Base-by-base conservation (phyloP, 176 grass and related monocot species). In the Dactylis glomerata region DNA sequence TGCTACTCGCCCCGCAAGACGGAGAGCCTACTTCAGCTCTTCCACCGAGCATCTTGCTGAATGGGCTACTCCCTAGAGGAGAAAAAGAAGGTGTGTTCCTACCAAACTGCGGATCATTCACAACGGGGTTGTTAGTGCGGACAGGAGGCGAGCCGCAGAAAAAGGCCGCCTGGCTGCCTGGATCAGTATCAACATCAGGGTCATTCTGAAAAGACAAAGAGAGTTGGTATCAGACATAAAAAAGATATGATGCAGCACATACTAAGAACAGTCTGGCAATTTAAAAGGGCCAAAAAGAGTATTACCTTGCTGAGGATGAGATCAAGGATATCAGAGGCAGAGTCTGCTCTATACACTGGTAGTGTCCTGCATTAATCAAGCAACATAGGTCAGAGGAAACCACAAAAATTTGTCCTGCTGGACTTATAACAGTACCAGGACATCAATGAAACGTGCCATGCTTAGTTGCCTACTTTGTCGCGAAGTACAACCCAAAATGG, bases 141-240 rank as follows among this genome's bases (percentile, higher is more conserved):
- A 91, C 89, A 64, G 95, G 95, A 61, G 95, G 95, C 34, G 95
- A 93, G 65, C 95, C 95, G 15, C 89, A 87, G 86, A 97, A 95
- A 90, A 90, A 93, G 72, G 70, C 84, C 22, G 26, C 84, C 87
- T 90, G 85, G 77, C 73, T 74, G 88, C 78, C 83, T 0, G 65
- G 54, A 80, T 94, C 92, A 37, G 80, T 69, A 88, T 93, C 91
- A 76, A 44, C 68, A 30, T 97, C 92, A 31, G 76, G 46, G 90
- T 94, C 88, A 85, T 84, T 86, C 92, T 98, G 82, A 70, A 80
- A 50, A 23, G 72, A 6, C 36, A 3, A 9, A 30, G 3, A 46
- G 1, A 10, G 1, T 68, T 27, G 56, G 33, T 17, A 73, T 90
- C 73, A 89, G 32, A 71, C 38, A 82, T 61, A 10, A 20, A 49